Evolutionary conservation across 306 rosid genomes (phyloP).

Genomic region (Sophora flavescens): DNA sequence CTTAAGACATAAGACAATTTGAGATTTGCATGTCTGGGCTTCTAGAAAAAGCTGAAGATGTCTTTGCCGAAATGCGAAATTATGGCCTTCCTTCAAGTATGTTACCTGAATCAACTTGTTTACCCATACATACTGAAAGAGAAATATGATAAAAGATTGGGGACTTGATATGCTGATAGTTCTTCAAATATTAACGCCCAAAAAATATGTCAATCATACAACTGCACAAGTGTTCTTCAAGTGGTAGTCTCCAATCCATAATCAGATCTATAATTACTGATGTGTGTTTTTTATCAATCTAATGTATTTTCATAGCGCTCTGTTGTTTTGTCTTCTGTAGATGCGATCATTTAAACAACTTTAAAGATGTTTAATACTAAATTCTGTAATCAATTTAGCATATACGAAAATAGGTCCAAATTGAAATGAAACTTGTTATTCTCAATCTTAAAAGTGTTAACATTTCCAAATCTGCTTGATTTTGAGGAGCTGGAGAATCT

Average conservation of each 20-base stretch:
- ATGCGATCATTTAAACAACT: no score
- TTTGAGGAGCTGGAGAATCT: no score
- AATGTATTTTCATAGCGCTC: neutral
- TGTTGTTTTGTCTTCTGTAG: neutral
- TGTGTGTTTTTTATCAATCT: neutral
- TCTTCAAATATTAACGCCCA: constrained; percentile 6
- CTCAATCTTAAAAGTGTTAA: no score
- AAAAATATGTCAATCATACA: neutral
- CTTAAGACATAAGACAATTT: no score
- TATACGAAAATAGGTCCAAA: no score
- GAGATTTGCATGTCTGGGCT: constrained; percentile 80
- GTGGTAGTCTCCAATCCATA: neutral
- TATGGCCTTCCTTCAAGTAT: constrained; percentile 79
- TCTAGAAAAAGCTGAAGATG: constrained; percentile 82
- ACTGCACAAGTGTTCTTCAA: neutral
- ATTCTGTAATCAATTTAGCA: no score
- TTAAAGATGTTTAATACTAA: no score
- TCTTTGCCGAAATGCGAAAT: constrained; percentile 81
- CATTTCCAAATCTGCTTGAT: no score
- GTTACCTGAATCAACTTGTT: constrained; percentile 42
- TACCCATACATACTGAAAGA: constrained; percentile 1
- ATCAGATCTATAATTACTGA: neutral
- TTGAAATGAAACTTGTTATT: no score
- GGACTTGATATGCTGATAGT: neutral
- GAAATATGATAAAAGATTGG: constrained; percentile 15